Conservation (phyloP, 441 rosid species). For the Mallotus repandus region DNA sequence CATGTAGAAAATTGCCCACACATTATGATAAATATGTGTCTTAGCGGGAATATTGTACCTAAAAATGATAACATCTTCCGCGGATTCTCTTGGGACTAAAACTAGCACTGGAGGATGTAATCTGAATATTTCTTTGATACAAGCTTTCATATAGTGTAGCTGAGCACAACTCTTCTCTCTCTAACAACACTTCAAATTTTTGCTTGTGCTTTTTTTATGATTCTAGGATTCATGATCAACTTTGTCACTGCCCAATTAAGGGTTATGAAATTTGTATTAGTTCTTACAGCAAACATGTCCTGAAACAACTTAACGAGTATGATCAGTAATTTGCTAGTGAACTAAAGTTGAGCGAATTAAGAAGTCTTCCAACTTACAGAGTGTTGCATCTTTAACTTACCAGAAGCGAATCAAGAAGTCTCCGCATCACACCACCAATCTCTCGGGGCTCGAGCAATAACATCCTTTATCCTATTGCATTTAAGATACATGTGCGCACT, state of each 20-base stretch:
- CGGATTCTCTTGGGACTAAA: conserved; percentile 53
- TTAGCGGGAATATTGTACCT: conserved; percentile 44
- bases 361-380: no score
- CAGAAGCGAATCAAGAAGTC: no score
- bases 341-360: not conserved
- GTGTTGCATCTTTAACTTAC: no score
- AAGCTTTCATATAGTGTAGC: conserved; percentile 43
- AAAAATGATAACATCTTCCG: conserved; percentile 35
- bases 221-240: conserved; percentile 43
- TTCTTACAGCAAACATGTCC: conserved; percentile 79
- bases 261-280: conserved; percentile 54
- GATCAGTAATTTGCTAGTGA: not conserved
- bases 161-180: conserved; percentile 35
- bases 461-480: no score
- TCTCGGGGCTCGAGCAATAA: no score
- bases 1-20: conserved; percentile 46
- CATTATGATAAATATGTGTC: conserved; percentile 43
- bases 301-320: no score
- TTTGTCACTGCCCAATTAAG: conserved; percentile 75
- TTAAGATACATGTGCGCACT: no score
- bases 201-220: conserved; percentile 50
- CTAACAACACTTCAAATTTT: conserved; percentile 42
- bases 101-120: conserved; percentile 54
- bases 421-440: no score
- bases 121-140: conserved; percentile 43